Conservation (phyloP, 164 flowering plant genomes). For the Kingdonia uniflora region DNA sequence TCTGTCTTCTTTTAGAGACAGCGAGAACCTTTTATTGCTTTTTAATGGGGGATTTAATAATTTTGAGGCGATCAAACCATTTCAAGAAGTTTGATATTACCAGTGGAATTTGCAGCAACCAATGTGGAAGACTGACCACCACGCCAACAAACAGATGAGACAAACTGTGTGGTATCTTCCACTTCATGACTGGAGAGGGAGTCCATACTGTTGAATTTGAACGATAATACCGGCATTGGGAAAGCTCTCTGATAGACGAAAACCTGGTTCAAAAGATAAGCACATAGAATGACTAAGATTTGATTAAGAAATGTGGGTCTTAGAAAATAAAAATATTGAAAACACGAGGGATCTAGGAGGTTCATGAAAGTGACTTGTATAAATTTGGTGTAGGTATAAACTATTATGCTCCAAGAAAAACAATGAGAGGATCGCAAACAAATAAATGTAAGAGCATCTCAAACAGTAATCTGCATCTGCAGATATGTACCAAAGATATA, state of each 20-base stretch:
- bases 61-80: slow-evolving; percentile 42
- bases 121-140: slow-evolving; percentile 77
- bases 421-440: too few relatives aligned
- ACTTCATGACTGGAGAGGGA: slow-evolving; percentile 53
- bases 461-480: too few relatives aligned
- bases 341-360: too few relatives aligned
- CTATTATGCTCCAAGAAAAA: too few relatives aligned
- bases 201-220: slow-evolving; percentile 57
- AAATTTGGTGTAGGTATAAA: neutral
- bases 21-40: neutral
- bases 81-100: slow-evolving; percentile 78
- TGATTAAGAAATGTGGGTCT: neutral
- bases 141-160: slow-evolving; percentile 93
- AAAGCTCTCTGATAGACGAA: slow-evolving; percentile 87
- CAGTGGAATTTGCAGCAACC: slow-evolving; percentile 86
- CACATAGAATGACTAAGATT: neutral
- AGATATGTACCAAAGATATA: too few relatives aligned
- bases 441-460: too few relatives aligned
- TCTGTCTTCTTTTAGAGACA: neutral
- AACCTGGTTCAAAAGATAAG: slow-evolving; percentile 36
- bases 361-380: neutral
- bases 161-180: slow-evolving; percentile 65
- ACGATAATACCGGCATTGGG: slow-evolving; percentile 83
- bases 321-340: too few relatives aligned
- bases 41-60: neutral